A percentile compares a stretch with the other conserved stretches of the same genome.
These are phyloP conservation scores for Podospora comata DNA, from an alignment of 495 filamentous ascomycete species.

Conservation along the genomic window DNA sequence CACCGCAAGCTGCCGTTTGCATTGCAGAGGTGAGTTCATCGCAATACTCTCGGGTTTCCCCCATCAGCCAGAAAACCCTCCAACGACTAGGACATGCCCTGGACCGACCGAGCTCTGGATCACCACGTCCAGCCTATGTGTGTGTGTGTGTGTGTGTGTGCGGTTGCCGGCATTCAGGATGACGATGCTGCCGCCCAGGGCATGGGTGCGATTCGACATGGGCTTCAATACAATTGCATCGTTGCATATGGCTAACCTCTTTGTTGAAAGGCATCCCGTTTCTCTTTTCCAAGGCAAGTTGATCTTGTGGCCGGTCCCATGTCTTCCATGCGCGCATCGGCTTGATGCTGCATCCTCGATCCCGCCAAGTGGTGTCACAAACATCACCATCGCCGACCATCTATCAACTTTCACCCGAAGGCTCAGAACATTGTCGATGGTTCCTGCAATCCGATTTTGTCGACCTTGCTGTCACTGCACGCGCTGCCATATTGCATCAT, in stretches of 20 bases:
- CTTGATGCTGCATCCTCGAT: slow-evolving; percentile 4
- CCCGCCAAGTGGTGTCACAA: slow-evolving; percentile 11
- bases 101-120: not conserved
- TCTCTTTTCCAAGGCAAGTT: slow-evolving; percentile 5
- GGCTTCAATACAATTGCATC: not conserved
- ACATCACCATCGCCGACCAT: slow-evolving; percentile 1
- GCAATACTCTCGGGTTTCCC: not conserved
- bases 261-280: not conserved
- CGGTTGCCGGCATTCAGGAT: not conserved
- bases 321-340: not conserved
- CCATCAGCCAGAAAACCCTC: not conserved
- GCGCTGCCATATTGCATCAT: not conserved
- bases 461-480: not conserved
- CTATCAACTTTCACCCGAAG: not conserved
- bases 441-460: not conserved
- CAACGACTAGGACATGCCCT: not conserved
- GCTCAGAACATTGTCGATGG: not conserved
- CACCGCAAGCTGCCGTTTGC: not conserved
- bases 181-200: not conserved
- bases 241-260: not conserved
- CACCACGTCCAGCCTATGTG: not conserved
- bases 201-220: not conserved
- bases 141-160: not conserved
- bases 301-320: not conserved
- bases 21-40: not conserved